These are phyloP conservation scores for Yamadazyma insecticola DNA, from an alignment of 805 yeast species.

Conservation along the genomic window DNA sequence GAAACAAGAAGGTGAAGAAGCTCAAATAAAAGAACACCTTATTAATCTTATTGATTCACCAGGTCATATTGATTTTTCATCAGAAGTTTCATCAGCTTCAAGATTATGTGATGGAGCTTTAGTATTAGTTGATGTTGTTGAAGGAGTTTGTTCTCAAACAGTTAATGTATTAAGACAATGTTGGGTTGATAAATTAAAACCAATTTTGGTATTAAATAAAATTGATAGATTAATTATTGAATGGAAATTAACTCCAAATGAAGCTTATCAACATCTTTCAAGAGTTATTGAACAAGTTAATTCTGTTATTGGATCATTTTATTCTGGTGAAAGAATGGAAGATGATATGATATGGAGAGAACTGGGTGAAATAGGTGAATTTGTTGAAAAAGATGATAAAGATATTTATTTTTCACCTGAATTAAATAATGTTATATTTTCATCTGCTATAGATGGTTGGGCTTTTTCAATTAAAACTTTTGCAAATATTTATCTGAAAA, in stretches of 20 bases:
- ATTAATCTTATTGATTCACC: conserved; percentile 96
- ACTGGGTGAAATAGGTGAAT: conserved; percentile 52
- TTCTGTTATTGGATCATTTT: conserved; percentile 89
- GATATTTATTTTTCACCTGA: conserved; percentile 86
- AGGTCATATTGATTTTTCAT: conserved; percentile 96
- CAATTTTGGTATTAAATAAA: conserved; percentile 84
- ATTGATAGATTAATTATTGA: conserved; percentile 83
- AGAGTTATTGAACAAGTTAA: conserved; percentile 89
- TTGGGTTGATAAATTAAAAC: conserved; percentile 89
- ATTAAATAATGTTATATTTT: conserved; percentile 83
- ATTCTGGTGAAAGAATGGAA: conserved; percentile 87
- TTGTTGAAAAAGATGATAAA: conserved; percentile 70
- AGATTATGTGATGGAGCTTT: conserved; percentile 96
- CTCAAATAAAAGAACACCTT: conserved; percentile 65
- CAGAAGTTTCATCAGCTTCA: conserved; percentile 95
- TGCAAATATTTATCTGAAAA: conserved; percentile 78
- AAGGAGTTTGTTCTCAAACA: conserved; percentile 97
- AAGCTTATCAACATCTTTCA: conserved; percentile 77
- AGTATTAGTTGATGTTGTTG: conserved; percentile 92
- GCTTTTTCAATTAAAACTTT: conserved; percentile 90
- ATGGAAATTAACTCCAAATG: conserved; percentile 73
- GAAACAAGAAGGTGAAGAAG: conserved; percentile 30
- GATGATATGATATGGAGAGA: conserved; percentile 80
- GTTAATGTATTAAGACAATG: conserved; percentile 92
- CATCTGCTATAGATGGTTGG: conserved; percentile 95